Evolutionary conservation across 116 monocot genomes (phyloP), one percentile per base, ranked within the genome.

Genomic region (Trichopus zeylanicus): DNA sequence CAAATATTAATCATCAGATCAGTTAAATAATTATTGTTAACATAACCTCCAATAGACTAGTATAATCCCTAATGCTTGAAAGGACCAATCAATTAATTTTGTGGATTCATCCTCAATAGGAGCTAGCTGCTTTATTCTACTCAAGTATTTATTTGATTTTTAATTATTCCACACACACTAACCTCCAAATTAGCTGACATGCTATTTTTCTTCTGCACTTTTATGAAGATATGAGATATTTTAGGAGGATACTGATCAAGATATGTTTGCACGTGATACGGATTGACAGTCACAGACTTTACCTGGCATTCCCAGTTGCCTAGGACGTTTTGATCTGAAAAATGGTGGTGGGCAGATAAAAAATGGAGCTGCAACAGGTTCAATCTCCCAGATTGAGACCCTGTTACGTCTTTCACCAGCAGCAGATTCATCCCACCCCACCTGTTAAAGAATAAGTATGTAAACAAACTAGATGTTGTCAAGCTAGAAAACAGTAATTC

Each of bases 371-470:
- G 60, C 68, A 0, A 94, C 83, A 55, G 89, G 94, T 48, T 94
- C 94, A 67, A 94, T 89, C 72, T 94, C 94, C 94, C 94, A 94
- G 18, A 86, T 49, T 48, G 94, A 94, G 39, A 94, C 94, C 52
- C 89, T 70, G 55, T 65, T 89, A 16, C 86, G 79, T 49, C 86
- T 78, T 63, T 94, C 94, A 56, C 89, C 89, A 19, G 75, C 80
- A 30, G 86, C 73, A 52, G 89, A 80, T 48, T 89, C 94, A 78
- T 94, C 94, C 94, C 94, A 94, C 0, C 83, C 89, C 35, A 94
- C 89, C 94, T 94, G 68, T 55, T 26, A 24, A 29, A 46, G 55
- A 13, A 42, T 42, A 42, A 16, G 13, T 42, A n/a, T 42, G 13
- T n/a, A 42, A 42, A 42, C 16, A 42, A 42, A 16, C 16, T 42